These are phyloP conservation scores for Glycine latifolia DNA, from an alignment of 306 rosid species.

Conservation along the genomic window DNA sequence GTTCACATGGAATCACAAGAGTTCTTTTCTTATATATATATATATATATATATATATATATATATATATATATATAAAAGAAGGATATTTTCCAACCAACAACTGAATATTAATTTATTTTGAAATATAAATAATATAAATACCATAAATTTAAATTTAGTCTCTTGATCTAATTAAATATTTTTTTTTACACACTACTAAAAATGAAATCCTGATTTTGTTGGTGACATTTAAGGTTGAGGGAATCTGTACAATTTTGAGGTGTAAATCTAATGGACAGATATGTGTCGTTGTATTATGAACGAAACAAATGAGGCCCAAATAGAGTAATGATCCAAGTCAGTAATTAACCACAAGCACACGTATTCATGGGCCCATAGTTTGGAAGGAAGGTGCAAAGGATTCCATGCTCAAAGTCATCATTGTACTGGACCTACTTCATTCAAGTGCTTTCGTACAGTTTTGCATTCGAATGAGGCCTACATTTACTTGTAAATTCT, in stretches of 20 bases:
- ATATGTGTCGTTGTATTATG: neutral
- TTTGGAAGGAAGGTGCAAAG: neutral
- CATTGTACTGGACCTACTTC: conserved; percentile 50
- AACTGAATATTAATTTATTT: neutral
- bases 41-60: no score
- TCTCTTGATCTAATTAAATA: neutral
- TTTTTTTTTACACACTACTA: neutral
- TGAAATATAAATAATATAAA: neutral
- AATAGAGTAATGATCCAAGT: conserved; percentile 39
- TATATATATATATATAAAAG: neutral
- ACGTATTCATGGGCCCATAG: conserved; percentile 34
- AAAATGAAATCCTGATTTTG: neutral
- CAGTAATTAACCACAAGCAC: conserved; percentile 26
- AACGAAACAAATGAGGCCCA: conserved; percentile 46
- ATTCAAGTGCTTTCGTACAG: conserved; percentile 51
- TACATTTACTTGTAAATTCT: conserved; percentile 36
- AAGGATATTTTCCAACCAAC: neutral
- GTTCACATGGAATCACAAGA: conserved; percentile 34
- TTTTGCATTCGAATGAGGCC: conserved; percentile 33
- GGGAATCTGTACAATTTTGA: conserved; percentile 11
- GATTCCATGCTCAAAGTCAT: conserved; percentile 37
- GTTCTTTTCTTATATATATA: neutral
- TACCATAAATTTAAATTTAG: neutral
- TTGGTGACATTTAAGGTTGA: neutral
- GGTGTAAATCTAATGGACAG: conserved; percentile 28